phyloP scores from a whole-genome alignment of 257 asterid species.

The Penstemon davidsonii region DNA sequence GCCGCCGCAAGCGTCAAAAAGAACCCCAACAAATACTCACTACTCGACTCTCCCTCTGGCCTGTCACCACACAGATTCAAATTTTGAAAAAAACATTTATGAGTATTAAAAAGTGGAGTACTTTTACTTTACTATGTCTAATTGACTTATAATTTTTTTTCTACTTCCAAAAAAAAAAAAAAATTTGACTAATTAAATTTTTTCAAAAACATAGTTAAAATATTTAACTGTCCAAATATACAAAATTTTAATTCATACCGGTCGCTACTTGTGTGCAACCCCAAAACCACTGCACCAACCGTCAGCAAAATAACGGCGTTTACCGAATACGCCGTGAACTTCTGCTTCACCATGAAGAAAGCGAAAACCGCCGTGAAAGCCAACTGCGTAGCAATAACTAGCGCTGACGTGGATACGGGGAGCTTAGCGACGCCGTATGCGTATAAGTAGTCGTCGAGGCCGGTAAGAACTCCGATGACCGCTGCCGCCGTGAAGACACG shows the following conservation, averaged over 20 bases:
- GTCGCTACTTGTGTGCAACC: constrained; percentile 40
- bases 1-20: constrained; percentile 47
- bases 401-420: constrained; percentile 47
- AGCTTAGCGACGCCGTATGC: constrained; percentile 44
- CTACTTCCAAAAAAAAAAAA: too few species aligned
- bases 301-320: constrained; percentile 48
- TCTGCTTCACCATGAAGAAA: constrained; percentile 39
- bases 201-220: too few species aligned
- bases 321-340: constrained; percentile 42
- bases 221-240: too few species aligned
- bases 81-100: too few species aligned
- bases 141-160: too few species aligned
- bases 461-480: constrained; percentile 38
- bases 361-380: constrained; percentile 50
- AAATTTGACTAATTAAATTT: too few species aligned
- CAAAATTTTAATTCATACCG: background rate
- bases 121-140: too few species aligned
- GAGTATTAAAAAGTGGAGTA: too few species aligned
- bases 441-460: constrained; percentile 45
- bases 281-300: constrained; percentile 43
- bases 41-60: constrained; percentile 44
- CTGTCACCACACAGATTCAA: constrained; percentile 28
- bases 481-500: constrained; percentile 32
- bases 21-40: constrained; percentile 34
- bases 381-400: constrained; percentile 44